Percentiles rank a stretch among this genome's conserved stretches.
phyloP scores from a whole-genome alignment of 2,329 filamentous ascomycete genomes.

The Verticillium tricorpus region DNA sequence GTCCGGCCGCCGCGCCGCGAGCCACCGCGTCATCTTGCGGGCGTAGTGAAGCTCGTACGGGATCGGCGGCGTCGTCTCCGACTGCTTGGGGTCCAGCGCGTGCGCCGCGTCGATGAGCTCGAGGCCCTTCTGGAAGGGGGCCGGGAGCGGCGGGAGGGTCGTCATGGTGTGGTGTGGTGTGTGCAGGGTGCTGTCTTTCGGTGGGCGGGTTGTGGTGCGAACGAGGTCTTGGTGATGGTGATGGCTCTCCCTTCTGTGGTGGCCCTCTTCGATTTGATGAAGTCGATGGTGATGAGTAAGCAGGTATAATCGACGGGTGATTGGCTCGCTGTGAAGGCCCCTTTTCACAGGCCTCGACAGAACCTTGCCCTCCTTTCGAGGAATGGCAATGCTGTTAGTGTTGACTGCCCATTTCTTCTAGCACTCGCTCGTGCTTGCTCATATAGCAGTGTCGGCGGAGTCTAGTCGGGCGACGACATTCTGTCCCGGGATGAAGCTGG shows the following conservation, averaged over 20 bases:
- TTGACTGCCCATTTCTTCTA: too few relatives aligned
- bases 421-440: too few relatives aligned
- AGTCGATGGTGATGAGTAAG: not conserved
- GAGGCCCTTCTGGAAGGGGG: conserved; percentile 49
- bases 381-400: too few relatives aligned
- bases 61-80: conserved; percentile 35
- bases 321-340: too few relatives aligned
- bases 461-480: too few relatives aligned
- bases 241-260: not conserved
- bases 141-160: conserved; percentile 24
- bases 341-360: too few relatives aligned
- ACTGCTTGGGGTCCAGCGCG: conserved; percentile 29
- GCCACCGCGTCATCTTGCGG: conserved; percentile 71
- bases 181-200: not conserved
- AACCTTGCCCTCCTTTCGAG: too few relatives aligned
- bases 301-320: not conserved
- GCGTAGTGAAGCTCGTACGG: conserved; percentile 84
- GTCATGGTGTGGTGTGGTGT: conserved; percentile 11
- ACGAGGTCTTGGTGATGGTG: not conserved
- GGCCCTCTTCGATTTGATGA: not conserved
- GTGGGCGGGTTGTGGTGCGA: too few relatives aligned
- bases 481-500: too few relatives aligned
- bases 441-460: too few relatives aligned
- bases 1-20: conserved; percentile 53
- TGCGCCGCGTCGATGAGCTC: conserved; percentile 66